phyloP scores from a whole-genome alignment of 1,139 yeast species.

The Geotrichum aggregatum region DNA sequence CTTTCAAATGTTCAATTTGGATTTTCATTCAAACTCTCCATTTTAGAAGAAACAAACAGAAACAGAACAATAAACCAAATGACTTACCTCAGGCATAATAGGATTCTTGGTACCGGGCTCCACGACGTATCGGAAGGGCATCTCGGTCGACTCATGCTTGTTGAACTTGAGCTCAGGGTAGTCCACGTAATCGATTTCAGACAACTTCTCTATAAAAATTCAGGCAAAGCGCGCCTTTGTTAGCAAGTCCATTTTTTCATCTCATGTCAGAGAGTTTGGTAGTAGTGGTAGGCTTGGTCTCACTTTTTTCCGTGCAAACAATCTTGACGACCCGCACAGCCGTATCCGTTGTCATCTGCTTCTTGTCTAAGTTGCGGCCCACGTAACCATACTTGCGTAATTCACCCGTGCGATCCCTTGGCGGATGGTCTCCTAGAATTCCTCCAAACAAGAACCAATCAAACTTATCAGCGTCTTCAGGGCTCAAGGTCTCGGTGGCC shows the following conservation, averaged over 20 bases:
- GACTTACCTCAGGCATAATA: conserved; percentile 59
- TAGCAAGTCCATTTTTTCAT: too few species aligned
- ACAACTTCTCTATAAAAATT: conserved; percentile 43
- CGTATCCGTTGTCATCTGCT: conserved; percentile 97
- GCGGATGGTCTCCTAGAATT: conserved; percentile 93
- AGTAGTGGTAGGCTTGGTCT: too few species aligned
- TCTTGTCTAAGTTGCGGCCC: conserved; percentile 78
- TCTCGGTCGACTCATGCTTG: conserved; percentile 87
- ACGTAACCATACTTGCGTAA: conserved; percentile 75
- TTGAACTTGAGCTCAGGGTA: conserved; percentile 89
- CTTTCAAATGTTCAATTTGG: too few species aligned
- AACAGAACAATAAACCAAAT: background rate
- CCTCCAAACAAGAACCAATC: conserved; percentile 96
- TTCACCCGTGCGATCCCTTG: conserved; percentile 91
- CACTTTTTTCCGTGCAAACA: conserved; percentile 55
- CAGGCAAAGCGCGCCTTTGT: background rate
- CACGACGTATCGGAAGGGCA: conserved; percentile 91
- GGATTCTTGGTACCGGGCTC: conserved; percentile 58
- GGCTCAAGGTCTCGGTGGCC: conserved; percentile 67
- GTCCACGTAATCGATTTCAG: conserved; percentile 76
- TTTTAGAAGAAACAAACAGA: too few species aligned
- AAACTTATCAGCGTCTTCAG: conserved; percentile 59
- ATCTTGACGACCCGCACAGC: conserved; percentile 86
- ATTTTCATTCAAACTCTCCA: too few species aligned
- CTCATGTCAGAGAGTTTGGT: too few species aligned